A percentile compares a stretch with the other conserved stretches of the same genome.
Evolutionary conservation across 495 filamentous ascomycete genomes (phyloP).

Genomic region (Hypoxylon subgilvum): DNA sequence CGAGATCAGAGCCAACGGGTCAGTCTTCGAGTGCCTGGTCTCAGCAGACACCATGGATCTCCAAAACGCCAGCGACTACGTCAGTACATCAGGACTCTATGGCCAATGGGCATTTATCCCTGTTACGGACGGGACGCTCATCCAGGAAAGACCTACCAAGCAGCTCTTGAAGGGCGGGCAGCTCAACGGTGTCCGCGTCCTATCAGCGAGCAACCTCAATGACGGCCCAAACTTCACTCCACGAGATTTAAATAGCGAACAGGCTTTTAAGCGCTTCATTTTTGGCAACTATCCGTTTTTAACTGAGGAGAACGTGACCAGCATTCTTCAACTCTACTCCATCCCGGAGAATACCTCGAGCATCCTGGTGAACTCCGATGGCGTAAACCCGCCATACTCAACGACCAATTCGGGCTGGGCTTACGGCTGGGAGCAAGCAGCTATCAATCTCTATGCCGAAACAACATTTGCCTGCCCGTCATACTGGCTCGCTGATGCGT

Average conservation of each 20-base stretch:
- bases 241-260: conserved; percentile 56
- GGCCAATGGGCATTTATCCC: conserved; percentile 55
- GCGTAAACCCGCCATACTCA: conserved; percentile 38
- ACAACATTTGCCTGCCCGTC: conserved; percentile 65
- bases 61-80: conserved; percentile 60
- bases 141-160: conserved; percentile 34
- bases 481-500: conserved; percentile 67
- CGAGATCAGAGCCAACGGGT: conserved; percentile 16
- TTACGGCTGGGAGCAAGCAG: conserved; percentile 42
- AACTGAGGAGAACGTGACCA: conserved; percentile 51
- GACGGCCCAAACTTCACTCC: conserved; percentile 54
- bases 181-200: conserved; percentile 43
- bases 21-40: conserved; percentile 43
- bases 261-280: conserved; percentile 54
- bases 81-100: conserved; percentile 52
- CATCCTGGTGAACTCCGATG: conserved; percentile 36
- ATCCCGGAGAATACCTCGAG: conserved; percentile 37
- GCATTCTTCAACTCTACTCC: conserved; percentile 53
- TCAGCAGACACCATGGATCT: conserved; percentile 54
- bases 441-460: conserved; percentile 62
- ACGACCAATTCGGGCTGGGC: conserved; percentile 40
- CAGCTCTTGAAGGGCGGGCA: conserved; percentile 56
- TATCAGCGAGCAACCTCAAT: conserved; percentile 34
- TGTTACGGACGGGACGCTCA: conserved; percentile 44
- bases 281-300: conserved; percentile 57